These are phyloP conservation scores for Diutina rugosa DNA, from an alignment of 1,139 yeast genomes.

Conservation along the genomic window DNA sequence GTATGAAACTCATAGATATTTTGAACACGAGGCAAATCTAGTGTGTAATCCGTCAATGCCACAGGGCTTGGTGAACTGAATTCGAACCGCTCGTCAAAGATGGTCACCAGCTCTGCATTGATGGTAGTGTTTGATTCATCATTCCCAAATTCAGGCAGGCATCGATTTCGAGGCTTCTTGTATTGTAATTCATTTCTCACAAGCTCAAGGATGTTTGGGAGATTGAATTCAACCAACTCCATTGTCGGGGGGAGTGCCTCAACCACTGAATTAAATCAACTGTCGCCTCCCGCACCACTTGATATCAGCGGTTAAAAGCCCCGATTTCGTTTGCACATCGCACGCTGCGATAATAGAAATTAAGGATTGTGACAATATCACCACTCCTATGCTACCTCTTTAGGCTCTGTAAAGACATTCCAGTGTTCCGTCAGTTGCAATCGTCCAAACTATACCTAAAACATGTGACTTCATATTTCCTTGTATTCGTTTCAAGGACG, in stretches of 20 bases:
- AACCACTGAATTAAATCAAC: background rate
- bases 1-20: background rate
- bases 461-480: too few relatives aligned
- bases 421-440: too few relatives aligned
- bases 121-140: background rate
- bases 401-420: too few relatives aligned
- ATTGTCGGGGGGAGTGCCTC: background rate
- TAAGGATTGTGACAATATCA: background rate
- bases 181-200: background rate
- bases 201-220: background rate
- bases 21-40: background rate
- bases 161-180: background rate
- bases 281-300: background rate
- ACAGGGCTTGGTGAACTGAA: background rate
- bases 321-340: background rate
- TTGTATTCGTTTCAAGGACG: too few relatives aligned
- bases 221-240: constrained; percentile 1
- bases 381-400: too few relatives aligned
- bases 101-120: background rate
- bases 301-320: background rate
- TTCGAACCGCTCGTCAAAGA: background rate
- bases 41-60: background rate
- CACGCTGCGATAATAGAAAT: background rate
- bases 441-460: too few relatives aligned
- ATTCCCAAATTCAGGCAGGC: background rate